Conservation (phyloP, 148 eudicot species). For the Camellia japonica region DNA sequence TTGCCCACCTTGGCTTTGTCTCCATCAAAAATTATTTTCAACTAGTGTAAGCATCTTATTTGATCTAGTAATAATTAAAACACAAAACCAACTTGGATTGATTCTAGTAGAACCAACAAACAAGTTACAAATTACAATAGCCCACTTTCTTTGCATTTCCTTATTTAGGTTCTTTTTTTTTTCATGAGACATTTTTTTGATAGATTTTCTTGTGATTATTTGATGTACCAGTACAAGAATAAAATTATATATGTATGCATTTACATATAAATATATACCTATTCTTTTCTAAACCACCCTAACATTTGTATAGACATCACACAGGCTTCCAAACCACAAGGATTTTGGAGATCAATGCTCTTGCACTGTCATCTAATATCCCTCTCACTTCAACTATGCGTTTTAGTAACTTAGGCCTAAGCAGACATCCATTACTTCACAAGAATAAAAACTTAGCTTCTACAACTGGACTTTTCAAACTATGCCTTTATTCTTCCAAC, state of each 20-base stretch:
- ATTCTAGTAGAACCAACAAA: neutral
- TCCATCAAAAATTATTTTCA: neutral
- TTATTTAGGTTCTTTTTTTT: neutral
- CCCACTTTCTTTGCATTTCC: neutral
- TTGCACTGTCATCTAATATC: no score
- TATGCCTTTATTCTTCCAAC: neutral
- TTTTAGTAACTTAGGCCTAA: neutral
- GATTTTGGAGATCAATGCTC: no score
- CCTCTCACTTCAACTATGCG: no score
- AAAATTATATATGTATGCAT: neutral
- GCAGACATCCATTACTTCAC: constrained; percentile 3
- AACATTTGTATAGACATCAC: neutral
- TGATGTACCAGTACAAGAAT: neutral
- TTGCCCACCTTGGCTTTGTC: no score
- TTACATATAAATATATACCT: neutral
- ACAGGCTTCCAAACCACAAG: neutral
- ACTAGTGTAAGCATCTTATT: neutral
- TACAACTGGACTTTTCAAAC: neutral
- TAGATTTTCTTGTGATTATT: neutral
- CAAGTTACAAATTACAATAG: neutral
- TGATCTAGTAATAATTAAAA: neutral
- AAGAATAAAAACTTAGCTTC: neutral
- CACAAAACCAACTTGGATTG: neutral
- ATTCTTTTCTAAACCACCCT: neutral
- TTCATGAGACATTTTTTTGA: neutral